phyloP scores from a whole-genome alignment of 352 stramenopile genomes.

The Plasmopara muralis region DNA sequence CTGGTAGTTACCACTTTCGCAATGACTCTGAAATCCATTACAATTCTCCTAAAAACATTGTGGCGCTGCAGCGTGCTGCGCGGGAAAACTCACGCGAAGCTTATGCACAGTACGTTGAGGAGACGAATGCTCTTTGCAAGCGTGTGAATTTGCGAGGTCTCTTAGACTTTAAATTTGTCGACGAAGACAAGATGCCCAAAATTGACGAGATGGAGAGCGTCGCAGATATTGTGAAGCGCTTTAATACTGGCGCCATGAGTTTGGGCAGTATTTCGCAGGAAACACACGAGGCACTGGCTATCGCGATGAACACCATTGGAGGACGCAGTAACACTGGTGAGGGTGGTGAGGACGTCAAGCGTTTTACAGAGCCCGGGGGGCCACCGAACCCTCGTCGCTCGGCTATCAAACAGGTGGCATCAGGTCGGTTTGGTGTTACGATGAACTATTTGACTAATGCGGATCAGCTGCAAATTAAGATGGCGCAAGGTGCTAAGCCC shows the following conservation, averaged over 20 bases:
- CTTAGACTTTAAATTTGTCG: slow-evolving; percentile 92
- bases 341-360: slow-evolving; percentile 89
- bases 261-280: slow-evolving; percentile 94
- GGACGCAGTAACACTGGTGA: slow-evolving; percentile 94
- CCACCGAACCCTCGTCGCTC: slow-evolving; percentile 67
- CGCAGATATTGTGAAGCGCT: slow-evolving; percentile 94
- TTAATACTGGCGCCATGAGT: slow-evolving; percentile 95
- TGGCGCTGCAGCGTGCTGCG: slow-evolving; percentile 90
- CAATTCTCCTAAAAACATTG: slow-evolving; percentile 94
- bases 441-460: slow-evolving; percentile 96
- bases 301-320: slow-evolving; percentile 94
- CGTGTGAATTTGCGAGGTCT: slow-evolving; percentile 92
- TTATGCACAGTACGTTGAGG: slow-evolving; percentile 89
- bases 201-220: slow-evolving; percentile 92
- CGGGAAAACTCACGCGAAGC: slow-evolving; percentile 90
- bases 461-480: slow-evolving; percentile 98
- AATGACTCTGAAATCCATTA: slow-evolving; percentile 93
- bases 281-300: slow-evolving; percentile 91
- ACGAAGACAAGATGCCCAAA: slow-evolving; percentile 76
- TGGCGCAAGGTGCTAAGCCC: slow-evolving; percentile 96
- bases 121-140: slow-evolving; percentile 84
- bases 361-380: slow-evolving; percentile 47
- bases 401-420: slow-evolving; percentile 94
- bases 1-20: slow-evolving; percentile 94
- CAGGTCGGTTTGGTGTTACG: slow-evolving; percentile 93